phyloP scores from a whole-genome alignment of 2,329 filamentous ascomycete species.

The Cladophialophora carrionii region DNA sequence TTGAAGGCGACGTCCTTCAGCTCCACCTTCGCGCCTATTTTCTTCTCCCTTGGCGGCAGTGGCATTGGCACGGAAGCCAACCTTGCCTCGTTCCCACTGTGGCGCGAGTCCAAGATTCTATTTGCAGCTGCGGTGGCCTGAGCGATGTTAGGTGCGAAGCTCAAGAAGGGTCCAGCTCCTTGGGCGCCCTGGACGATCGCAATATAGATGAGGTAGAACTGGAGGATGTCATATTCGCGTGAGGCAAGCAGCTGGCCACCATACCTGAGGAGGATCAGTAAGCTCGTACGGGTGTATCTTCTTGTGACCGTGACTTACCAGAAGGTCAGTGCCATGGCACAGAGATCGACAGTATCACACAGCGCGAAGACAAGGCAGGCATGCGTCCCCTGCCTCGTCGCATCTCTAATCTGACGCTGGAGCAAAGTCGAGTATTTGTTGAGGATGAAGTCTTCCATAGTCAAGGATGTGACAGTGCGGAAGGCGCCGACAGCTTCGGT shows the following conservation, averaged over 20 bases:
- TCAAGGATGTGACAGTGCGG: slow-evolving; percentile 70
- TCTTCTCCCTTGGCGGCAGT: slow-evolving; percentile 15
- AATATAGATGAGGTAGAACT: slow-evolving; percentile 66
- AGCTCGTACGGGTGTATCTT: not conserved
- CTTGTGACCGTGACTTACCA: slow-evolving; percentile 49
- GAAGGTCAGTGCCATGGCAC: slow-evolving; percentile 64
- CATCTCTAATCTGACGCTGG: slow-evolving; percentile 59
- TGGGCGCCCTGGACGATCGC: slow-evolving; percentile 70
- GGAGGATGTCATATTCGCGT: slow-evolving; percentile 52
- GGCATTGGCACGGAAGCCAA: slow-evolving; percentile 60
- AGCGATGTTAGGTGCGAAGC: slow-evolving; percentile 62
- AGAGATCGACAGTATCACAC: slow-evolving; percentile 68
- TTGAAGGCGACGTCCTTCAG: slow-evolving; percentile 45
- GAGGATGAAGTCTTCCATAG: slow-evolving; percentile 68
- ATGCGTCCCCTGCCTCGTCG: slow-evolving; percentile 64
- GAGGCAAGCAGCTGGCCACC: slow-evolving; percentile 62
- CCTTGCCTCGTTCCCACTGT: slow-evolving; percentile 43
- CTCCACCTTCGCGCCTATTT: slow-evolving; percentile 41
- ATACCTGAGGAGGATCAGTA: slow-evolving; percentile 57
- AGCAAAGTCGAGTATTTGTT: slow-evolving; percentile 65
- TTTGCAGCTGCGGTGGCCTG: slow-evolving; percentile 47
- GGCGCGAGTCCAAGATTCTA: slow-evolving; percentile 43
- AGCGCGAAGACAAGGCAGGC: slow-evolving; percentile 69
- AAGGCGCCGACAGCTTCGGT: slow-evolving; percentile 75
- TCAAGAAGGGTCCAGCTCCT: slow-evolving; percentile 67